Conservation (phyloP, 495 filamentous ascomycete species). For the Tuber borchii region DNA sequence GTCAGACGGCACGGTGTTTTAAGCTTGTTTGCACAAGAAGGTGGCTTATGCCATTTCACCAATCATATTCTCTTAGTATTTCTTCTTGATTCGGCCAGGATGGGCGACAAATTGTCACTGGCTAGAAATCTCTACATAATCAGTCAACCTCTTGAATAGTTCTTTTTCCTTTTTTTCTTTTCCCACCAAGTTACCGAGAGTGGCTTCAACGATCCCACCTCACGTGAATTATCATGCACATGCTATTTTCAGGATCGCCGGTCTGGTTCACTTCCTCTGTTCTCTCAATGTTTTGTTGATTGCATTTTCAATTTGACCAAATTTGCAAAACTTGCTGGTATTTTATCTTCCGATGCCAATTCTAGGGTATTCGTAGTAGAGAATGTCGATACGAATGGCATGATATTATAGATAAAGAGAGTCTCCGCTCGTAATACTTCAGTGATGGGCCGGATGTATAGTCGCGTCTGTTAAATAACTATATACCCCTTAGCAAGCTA, state of each 20-base stretch:
- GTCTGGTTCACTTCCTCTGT: not conserved
- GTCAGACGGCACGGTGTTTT: conserved; percentile 94
- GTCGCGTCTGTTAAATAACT: no score
- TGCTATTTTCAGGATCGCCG: not conserved
- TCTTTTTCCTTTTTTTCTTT: not conserved
- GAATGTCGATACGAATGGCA: no score
- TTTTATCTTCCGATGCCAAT: not conserved
- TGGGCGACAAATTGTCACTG: not conserved
- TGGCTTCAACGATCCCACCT: not conserved
- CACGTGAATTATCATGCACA: not conserved
- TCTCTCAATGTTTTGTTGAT: not conserved
- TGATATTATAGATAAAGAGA: no score
- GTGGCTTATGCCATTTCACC: not conserved
- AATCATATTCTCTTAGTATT: not conserved
- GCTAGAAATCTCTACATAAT: not conserved
- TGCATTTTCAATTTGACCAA: not conserved
- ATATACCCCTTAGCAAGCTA: no score
- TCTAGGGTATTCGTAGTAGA: not conserved
- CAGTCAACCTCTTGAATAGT: not conserved
- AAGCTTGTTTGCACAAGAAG: conserved; percentile 22
- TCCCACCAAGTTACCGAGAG: no score
- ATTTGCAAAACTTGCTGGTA: not conserved
- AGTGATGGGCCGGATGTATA: no score
- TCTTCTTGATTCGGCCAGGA: not conserved
- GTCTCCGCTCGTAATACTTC: no score